phyloP scores from a whole-genome alignment of 441 rosid species.

The Adansonia grandidieri region DNA sequence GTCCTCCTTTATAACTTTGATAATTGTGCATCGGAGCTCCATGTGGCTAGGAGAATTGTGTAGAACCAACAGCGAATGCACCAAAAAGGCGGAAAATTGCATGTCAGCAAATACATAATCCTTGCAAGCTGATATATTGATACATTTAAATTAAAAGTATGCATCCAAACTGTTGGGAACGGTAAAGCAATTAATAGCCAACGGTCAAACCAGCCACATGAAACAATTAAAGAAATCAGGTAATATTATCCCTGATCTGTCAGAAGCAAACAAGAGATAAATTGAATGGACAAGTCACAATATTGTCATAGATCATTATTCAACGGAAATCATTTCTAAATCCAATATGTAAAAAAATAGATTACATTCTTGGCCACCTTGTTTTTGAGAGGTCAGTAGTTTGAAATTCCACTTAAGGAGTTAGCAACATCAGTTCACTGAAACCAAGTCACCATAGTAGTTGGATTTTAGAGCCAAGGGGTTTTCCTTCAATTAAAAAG shows the following conservation, averaged over 20 bases:
- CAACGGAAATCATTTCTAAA: not conserved
- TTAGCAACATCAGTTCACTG: not conserved
- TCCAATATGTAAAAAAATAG: not conserved
- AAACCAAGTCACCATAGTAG: not conserved
- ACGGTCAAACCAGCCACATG: conserved; percentile 8
- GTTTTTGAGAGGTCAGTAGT: not conserved
- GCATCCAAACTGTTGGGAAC: not conserved
- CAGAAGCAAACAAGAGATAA: not conserved
- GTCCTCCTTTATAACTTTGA: conserved; percentile 33
- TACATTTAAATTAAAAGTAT: not conserved
- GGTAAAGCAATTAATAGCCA: not conserved
- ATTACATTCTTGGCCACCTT: not conserved
- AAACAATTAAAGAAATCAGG: not conserved
- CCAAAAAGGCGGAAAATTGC: not conserved
- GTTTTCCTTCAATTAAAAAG: not conserved
- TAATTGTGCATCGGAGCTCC: conserved; percentile 28
- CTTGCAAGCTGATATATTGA: not conserved
- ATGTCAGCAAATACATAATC: not conserved
- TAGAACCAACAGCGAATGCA: conserved; percentile 5
- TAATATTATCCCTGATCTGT: not conserved
- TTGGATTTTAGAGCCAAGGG: not conserved
- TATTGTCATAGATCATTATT: not conserved
- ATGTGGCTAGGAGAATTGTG: conserved; percentile 23
- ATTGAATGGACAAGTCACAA: not conserved
- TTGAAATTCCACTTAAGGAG: not conserved